Base-by-base conservation (phyloP, 169 alveolate species). In the Eimeria sp. region DNA sequence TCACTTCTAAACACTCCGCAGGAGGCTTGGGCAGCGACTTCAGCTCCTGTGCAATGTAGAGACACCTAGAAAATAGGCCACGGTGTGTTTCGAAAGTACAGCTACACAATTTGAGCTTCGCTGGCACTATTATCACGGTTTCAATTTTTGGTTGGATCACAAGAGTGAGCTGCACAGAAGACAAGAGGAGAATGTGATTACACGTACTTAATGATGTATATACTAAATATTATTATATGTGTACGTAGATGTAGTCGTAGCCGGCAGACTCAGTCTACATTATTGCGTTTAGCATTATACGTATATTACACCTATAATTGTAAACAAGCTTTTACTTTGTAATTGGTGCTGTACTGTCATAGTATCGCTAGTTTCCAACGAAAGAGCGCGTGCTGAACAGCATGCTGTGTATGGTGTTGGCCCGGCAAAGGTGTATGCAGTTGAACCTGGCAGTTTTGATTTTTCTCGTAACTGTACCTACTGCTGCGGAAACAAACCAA, bases 21-120 rank as follows among this genome's bases (percentile, higher is more conserved):
- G 99, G 99, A 10, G 99, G 99, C 84, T 98, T 98, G 83, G 98
- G 99, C 51, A 99, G 98, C 47, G 99, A 97, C 96, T 99, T 99
- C 96, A 99, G 96, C 97, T 99, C 99, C 96, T 98, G 99, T 22
- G 54, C 65, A 57, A 10, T 54, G 65, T 5, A 25, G 27, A 30
- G 4, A 5, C 57, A 57, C 70, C 70, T 61, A n/a, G 20, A 61
- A 18, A 18, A n/a, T 61, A 61, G 10, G n/a, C 70, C n/a, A 14
- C 20, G 70, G 20, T 18, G 13, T 18, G 63, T 16, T 16, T 11
- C 63, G 63, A 16, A 16, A 16, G 63, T 54, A 16, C 63, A 54
- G 63, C 63, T 54, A 3, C 11, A 54, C 18, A 54, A 54, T 54
- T 54, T 9, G 63, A 11, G 63, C 63, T 54, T 54, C 63, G 18